These are phyloP conservation scores for Massarina eburnea DNA, from an alignment of 2,329 filamentous ascomycete species.

Conservation along the genomic window DNA sequence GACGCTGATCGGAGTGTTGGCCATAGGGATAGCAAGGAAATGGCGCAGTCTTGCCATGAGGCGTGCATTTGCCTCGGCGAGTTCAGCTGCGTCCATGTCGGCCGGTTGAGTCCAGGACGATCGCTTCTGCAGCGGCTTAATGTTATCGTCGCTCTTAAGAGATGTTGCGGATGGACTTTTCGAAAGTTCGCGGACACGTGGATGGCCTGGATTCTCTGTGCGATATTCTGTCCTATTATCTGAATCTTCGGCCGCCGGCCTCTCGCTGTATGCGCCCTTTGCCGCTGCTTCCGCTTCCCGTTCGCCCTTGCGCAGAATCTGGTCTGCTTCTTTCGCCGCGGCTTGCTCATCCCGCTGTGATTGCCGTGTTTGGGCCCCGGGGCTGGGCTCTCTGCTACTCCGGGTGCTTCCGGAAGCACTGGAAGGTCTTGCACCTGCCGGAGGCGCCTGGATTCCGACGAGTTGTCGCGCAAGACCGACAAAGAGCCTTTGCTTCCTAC, in stretches of 20 bases:
- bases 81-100: slow-evolving; percentile 74
- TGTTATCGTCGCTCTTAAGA: slow-evolving; percentile 26
- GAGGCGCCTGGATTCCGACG: slow-evolving; percentile 78
- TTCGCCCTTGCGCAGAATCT: slow-evolving; percentile 72
- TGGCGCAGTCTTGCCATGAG: slow-evolving; percentile 85
- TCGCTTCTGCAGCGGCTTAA: slow-evolving; percentile 49
- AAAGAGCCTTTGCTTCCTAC: slow-evolving; percentile 80
- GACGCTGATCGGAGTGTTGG: slow-evolving; percentile 77
- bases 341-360: slow-evolving; percentile 61
- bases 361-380: slow-evolving; percentile 52
- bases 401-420: slow-evolving; percentile 37
- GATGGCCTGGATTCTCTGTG: slow-evolving; percentile 29
- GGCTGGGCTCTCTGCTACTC: slow-evolving; percentile 51
- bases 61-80: slow-evolving; percentile 78
- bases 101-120: slow-evolving; percentile 53
- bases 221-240: slow-evolving; percentile 44
- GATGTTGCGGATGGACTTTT: slow-evolving; percentile 31
- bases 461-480: slow-evolving; percentile 84
- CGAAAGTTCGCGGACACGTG: slow-evolving; percentile 21
- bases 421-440: slow-evolving; percentile 43
- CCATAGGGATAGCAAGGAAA: slow-evolving; percentile 83
- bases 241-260: slow-evolving; percentile 52
- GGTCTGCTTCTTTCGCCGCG: slow-evolving; percentile 73
- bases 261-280: slow-evolving; percentile 74
- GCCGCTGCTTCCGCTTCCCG: slow-evolving; percentile 70